Conservation (phyloP, 23 red algal species). For the Pyropia haitanensis region DNA sequence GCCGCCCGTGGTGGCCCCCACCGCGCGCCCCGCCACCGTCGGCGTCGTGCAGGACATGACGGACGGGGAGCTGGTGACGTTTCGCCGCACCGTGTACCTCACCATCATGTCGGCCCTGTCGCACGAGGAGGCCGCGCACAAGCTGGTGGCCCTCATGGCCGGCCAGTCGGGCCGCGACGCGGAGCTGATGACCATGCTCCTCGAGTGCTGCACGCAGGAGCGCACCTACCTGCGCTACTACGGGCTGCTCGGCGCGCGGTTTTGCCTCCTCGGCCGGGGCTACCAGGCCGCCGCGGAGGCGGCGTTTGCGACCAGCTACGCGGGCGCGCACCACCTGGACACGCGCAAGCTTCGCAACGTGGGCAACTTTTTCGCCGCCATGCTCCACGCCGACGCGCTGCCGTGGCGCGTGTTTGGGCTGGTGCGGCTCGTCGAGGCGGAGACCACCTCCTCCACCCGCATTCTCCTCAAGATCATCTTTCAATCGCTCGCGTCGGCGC, state of each 20-base stretch:
- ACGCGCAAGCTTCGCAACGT: conserved; percentile 65
- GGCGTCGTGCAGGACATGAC: conserved; percentile 57
- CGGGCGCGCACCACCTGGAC: conserved; percentile 59
- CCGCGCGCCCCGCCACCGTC: too few species aligned
- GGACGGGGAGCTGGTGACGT: conserved; percentile 47
- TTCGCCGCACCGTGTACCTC: conserved; percentile 85
- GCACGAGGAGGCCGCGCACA: conserved; percentile 78
- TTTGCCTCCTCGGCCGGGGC: conserved; percentile 37
- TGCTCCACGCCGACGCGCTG: conserved; percentile 50
- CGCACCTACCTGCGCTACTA: conserved; percentile 53
- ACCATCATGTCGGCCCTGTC: conserved; percentile 63
- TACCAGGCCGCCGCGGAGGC: conserved; percentile 60
- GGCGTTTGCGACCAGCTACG: conserved; percentile 68
- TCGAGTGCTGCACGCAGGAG: conserved; percentile 84
- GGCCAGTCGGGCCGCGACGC: conserved; percentile 24
- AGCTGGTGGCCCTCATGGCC: conserved; percentile 60
- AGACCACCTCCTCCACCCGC: conserved; percentile 82
- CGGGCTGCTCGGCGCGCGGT: conserved; percentile 52
- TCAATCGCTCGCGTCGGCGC: conserved; percentile 37
- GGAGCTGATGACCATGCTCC: conserved; percentile 71
- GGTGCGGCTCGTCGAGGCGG: conserved; percentile 55
- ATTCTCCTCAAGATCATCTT: conserved; percentile 82
- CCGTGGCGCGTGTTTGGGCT: conserved; percentile 72
- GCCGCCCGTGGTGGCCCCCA: background rate
- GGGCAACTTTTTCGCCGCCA: conserved; percentile 56